These are phyloP conservation scores for Asterochloris sp. DNA, from an alignment of 139 green algal genomes.

Conservation along the genomic window DNA sequence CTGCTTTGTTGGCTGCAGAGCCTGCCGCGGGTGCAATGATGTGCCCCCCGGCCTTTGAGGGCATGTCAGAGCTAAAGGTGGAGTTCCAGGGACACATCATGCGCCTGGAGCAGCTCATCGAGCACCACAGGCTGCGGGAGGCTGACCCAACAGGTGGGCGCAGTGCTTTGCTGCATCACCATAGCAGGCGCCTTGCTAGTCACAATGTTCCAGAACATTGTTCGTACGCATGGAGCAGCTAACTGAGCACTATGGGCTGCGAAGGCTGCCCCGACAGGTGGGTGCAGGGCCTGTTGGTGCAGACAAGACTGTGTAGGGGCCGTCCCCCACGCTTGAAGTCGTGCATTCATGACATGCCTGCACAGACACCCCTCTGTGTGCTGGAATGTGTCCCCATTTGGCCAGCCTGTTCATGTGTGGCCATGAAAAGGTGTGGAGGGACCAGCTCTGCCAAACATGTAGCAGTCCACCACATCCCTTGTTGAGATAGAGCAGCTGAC, in stretches of 20 bases:
- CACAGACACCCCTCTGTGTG: too few species aligned
- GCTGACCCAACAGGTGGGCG: conserved; percentile 14
- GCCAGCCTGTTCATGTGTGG: too few species aligned
- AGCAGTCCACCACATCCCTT: too few species aligned
- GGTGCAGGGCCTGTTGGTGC: neutral
- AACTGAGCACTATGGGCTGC: neutral
- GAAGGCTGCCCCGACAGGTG: neutral
- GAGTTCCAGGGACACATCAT: conserved; percentile 21
- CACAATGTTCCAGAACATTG: neutral
- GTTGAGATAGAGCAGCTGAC: too few species aligned
- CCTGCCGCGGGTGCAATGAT: neutral
- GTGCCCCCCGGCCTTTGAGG: conserved; percentile 2
- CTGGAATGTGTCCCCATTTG: too few species aligned
- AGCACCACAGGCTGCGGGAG: conserved; percentile 19
- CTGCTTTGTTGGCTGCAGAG: neutral
- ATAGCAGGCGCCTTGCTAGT: too few species aligned
- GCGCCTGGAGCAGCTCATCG: conserved; percentile 16
- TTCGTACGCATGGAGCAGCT: neutral
- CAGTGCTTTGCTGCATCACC: neutral
- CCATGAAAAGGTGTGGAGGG: too few species aligned
- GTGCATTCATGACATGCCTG: too few species aligned
- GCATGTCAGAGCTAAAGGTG: conserved; percentile 23
- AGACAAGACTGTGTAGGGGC: neutral
- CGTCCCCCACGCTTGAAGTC: too few species aligned
- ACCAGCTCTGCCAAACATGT: too few species aligned